phyloP scores from a whole-genome alignment of 2,329 filamentous ascomycete genomes.

The Pestalotiopsis sp. region DNA sequence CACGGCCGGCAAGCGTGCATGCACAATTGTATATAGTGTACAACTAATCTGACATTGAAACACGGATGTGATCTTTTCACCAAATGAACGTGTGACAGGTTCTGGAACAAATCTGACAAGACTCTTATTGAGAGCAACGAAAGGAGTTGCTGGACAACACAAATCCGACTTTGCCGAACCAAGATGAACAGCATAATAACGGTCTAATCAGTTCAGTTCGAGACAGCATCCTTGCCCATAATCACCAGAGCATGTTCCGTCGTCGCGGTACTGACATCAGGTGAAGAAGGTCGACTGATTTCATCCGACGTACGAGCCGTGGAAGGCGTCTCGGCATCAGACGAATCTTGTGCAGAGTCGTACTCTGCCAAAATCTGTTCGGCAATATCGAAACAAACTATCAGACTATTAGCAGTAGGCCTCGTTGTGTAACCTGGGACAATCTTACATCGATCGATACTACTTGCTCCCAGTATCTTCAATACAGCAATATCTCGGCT shows the following conservation, averaged over 20 bases:
- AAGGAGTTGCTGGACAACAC: too few relatives aligned
- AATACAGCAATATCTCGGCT: constrained; percentile 31
- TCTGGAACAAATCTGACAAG: too few relatives aligned
- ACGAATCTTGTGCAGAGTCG: neutral
- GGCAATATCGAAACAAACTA: constrained; percentile 4
- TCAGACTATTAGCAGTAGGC: neutral
- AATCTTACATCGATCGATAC: constrained; percentile 24
- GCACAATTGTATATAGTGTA: constrained; percentile 3
- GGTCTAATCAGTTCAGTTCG: neutral
- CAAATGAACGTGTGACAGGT: too few relatives aligned
- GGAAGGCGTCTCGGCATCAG: neutral
- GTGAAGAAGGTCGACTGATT: neutral
- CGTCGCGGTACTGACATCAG: neutral
- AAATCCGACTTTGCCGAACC: too few relatives aligned
- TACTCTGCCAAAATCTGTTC: constrained; percentile 3
- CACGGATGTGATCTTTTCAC: neutral
- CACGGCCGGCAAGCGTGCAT: neutral
- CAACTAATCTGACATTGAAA: neutral
- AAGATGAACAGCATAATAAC: neutral
- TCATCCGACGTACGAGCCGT: neutral
- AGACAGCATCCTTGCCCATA: neutral
- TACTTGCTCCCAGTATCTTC: constrained; percentile 28
- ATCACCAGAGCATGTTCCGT: neutral
- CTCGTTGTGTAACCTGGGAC: neutral
- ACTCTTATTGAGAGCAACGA: too few relatives aligned